phyloP scores from a whole-genome alignment of 768 basidiomycete species.

The Hortiboletus flavorubellus region DNA sequence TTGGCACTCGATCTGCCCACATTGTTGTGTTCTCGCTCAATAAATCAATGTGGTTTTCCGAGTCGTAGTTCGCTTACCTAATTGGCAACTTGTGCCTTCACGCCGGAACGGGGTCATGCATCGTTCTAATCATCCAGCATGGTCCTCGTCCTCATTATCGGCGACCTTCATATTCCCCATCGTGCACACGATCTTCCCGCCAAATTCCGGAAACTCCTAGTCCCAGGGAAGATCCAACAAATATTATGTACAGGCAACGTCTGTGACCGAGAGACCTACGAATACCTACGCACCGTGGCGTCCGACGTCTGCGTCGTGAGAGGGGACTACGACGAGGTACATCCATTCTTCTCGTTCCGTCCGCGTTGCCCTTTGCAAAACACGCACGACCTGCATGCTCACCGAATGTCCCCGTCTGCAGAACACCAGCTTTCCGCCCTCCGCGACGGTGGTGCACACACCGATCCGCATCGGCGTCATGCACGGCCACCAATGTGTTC shows the following conservation, averaged over 20 bases:
- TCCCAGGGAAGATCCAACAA: constrained; percentile 96
- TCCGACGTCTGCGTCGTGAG: constrained; percentile 88
- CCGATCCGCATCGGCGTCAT: constrained; percentile 91
- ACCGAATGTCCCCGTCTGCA: constrained; percentile 20
- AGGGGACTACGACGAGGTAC: constrained; percentile 95
- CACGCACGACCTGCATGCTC: neutral
- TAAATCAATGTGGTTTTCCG: neutral
- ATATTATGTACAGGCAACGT: constrained; percentile 97
- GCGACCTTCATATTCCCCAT: constrained; percentile 96
- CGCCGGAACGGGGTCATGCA: neutral
- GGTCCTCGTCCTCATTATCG: constrained; percentile 93
- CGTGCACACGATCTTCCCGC: constrained; percentile 84
- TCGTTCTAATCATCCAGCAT: constrained; percentile 21
- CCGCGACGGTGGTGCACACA: constrained; percentile 73
- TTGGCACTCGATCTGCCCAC: neutral
- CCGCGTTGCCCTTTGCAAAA: neutral
- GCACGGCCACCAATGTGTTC: constrained; percentile 92
- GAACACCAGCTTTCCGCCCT: constrained; percentile 74
- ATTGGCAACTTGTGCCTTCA: constrained; percentile 2
- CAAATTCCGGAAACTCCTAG: constrained; percentile 96
- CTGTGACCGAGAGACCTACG: constrained; percentile 95
- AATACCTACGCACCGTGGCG: constrained; percentile 92
- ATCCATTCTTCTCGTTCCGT: constrained; percentile 13
- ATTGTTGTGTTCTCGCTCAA: neutral
- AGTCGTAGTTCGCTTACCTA: constrained; percentile 23